A percentile compares a stretch with the other conserved stretches of the same genome.
Conservation (phyloP, 345 rosid species). For the Fremontodendron californicum region DNA sequence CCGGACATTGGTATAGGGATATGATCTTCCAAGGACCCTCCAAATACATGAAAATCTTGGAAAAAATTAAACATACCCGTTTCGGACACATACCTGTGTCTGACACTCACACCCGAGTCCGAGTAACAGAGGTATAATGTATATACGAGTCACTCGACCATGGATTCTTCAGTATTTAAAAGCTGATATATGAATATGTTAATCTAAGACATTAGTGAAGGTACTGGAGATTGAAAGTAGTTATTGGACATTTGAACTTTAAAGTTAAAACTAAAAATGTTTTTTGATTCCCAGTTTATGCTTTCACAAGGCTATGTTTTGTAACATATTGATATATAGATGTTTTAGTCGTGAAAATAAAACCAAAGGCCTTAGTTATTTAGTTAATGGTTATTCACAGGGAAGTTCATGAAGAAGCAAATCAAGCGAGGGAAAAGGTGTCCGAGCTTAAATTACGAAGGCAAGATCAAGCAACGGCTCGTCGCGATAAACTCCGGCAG, state of each 20-base stretch:
- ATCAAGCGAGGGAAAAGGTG: constrained; percentile 73
- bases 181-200: neutral
- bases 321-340: neutral
- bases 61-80: too few species aligned
- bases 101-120: too few species aligned
- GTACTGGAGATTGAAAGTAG: neutral
- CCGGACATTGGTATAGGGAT: too few species aligned
- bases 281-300: neutral
- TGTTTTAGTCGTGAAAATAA: neutral
- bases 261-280: neutral
- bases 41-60: too few species aligned
- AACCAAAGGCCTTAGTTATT: neutral
- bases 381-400: constrained; percentile 30
- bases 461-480: constrained; percentile 70
- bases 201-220: neutral
- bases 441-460: constrained; percentile 65
- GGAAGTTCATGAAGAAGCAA: constrained; percentile 91
- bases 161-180: neutral
- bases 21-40: too few species aligned
- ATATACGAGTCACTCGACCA: neutral
- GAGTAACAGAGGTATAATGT: too few species aligned
- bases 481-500: constrained; percentile 77
- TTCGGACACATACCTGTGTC: too few species aligned
- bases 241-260: neutral
- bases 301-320: neutral